These are phyloP conservation scores for Physocladia obscura DNA, from an alignment of 192 early-diverging fungal genomes.

Conservation along the genomic window DNA sequence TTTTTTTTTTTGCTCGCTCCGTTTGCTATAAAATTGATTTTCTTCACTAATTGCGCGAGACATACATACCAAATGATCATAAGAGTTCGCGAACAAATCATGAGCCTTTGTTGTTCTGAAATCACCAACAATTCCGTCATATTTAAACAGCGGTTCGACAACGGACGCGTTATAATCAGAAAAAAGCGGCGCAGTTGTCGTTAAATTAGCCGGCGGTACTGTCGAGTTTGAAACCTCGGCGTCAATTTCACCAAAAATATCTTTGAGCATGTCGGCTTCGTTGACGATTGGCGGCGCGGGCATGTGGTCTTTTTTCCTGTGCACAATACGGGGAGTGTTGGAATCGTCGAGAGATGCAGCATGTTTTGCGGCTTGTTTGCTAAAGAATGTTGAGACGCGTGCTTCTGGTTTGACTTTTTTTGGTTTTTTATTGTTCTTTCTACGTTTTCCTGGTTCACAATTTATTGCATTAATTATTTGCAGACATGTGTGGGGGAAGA, in stretches of 20 bases:
- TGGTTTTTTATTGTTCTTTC: constrained; percentile 34
- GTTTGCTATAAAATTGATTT: no score
- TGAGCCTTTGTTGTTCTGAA: not conserved
- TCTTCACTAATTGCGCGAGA: no score
- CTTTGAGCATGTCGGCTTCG: constrained; percentile 36
- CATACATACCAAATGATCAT: not conserved
- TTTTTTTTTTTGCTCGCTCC: no score
- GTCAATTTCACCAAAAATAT: constrained; percentile 41
- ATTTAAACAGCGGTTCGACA: not conserved
- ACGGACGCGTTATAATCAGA: not conserved
- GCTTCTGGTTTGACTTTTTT: constrained; percentile 28
- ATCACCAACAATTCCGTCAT: constrained; percentile 13
- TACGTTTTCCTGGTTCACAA: constrained; percentile 35
- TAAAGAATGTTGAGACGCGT: constrained; percentile 42
- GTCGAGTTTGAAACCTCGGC: not conserved
- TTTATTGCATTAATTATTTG: no score
- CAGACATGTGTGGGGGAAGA: no score
- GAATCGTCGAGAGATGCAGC: constrained; percentile 3
- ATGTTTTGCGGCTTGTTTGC: constrained; percentile 37
- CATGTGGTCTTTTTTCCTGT: constrained; percentile 8
- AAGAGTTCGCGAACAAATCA: constrained; percentile 16
- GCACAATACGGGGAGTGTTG: not conserved
- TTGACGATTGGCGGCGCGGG: constrained; percentile 18
- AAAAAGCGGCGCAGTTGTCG: not conserved
- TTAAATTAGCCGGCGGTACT: not conserved